phyloP scores from a whole-genome alignment of 495 filamentous ascomycete species.

The Amphirosellinia nigrospora region DNA sequence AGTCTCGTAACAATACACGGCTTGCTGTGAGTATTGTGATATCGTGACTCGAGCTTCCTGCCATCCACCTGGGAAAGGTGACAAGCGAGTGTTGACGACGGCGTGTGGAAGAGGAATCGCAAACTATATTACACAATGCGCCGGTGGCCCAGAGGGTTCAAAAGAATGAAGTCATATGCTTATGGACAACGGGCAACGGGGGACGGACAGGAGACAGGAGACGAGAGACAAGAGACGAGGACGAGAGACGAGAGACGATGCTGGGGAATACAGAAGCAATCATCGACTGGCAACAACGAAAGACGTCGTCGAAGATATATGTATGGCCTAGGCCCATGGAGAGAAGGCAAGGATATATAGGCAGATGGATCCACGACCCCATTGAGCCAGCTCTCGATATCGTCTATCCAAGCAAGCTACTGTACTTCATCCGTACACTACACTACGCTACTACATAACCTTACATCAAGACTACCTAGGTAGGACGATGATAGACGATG shows the following conservation, averaged over 20 bases:
- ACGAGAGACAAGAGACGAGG: constrained; percentile 40
- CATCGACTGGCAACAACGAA: constrained; percentile 45
- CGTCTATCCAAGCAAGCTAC: constrained; percentile 22
- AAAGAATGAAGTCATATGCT: constrained; percentile 22
- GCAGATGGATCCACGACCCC: constrained; percentile 40
- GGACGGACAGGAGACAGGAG: constrained; percentile 29
- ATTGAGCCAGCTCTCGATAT: constrained; percentile 38
- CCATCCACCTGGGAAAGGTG: constrained; percentile 14
- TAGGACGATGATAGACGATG: constrained; percentile 33
- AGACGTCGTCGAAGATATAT: constrained; percentile 40
- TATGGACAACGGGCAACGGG: constrained; percentile 8
- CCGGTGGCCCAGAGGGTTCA: constrained; percentile 8
- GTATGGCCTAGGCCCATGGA: constrained; percentile 49
- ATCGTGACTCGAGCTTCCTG: constrained; percentile 17
- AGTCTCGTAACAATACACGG: background rate
- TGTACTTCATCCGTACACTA: constrained; percentile 34
- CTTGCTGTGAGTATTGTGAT: background rate
- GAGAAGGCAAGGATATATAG: constrained; percentile 54
- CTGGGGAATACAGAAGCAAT: constrained; percentile 45
- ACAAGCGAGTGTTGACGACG: constrained; percentile 23
- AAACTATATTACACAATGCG: constrained; percentile 26
- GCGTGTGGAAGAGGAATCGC: constrained; percentile 20
- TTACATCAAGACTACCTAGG: constrained; percentile 34
- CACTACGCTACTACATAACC: too few relatives aligned
- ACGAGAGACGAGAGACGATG: constrained; percentile 39